Percentiles rank a stretch among this genome's conserved stretches.
phyloP scores from a whole-genome alignment of 2,329 filamentous ascomycete species.

The Nakataea oryzae region DNA sequence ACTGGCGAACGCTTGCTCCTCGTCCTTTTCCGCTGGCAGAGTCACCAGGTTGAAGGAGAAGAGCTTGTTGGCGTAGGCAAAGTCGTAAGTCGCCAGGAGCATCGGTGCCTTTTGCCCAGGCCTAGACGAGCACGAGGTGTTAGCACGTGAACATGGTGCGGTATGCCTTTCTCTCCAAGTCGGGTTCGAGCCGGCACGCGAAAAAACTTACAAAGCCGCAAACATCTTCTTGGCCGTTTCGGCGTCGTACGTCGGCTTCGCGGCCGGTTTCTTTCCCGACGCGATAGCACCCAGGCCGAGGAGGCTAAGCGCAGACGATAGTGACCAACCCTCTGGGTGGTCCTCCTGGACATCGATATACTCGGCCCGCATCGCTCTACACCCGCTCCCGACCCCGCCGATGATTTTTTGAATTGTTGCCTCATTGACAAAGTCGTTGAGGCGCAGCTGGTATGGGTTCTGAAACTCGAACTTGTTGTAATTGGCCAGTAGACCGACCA shows the following conservation, averaged over 20 bases:
- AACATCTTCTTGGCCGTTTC: conserved; percentile 81
- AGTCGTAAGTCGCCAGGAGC: conserved; percentile 82
- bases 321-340: conserved; percentile 77
- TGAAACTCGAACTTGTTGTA: conserved; percentile 99
- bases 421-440: conserved; percentile 95
- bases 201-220: conserved; percentile 55
- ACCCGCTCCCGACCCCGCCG: conserved; percentile 63
- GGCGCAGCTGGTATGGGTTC: conserved; percentile 84
- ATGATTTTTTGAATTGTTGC: conserved; percentile 75
- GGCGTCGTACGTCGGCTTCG: conserved; percentile 52
- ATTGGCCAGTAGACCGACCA: conserved; percentile 82
- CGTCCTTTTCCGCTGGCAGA: conserved; percentile 42
- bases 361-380: conserved; percentile 54
- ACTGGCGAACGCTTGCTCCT: conserved; percentile 65
- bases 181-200: background rate
- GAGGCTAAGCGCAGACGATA: conserved; percentile 71
- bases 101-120: conserved; percentile 72
- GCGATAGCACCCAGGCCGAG: conserved; percentile 73
- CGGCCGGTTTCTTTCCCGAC: conserved; percentile 54
- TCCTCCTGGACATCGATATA: conserved; percentile 88
- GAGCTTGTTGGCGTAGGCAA: conserved; percentile 86
- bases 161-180: too few species aligned
- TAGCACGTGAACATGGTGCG: background rate
- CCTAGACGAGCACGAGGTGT: conserved; percentile 31
- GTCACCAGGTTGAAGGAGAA: conserved; percentile 81